These are phyloP conservation scores for Ramichloridium luteum DNA, from an alignment of 2,329 filamentous ascomycete genomes.

Conservation along the genomic window DNA sequence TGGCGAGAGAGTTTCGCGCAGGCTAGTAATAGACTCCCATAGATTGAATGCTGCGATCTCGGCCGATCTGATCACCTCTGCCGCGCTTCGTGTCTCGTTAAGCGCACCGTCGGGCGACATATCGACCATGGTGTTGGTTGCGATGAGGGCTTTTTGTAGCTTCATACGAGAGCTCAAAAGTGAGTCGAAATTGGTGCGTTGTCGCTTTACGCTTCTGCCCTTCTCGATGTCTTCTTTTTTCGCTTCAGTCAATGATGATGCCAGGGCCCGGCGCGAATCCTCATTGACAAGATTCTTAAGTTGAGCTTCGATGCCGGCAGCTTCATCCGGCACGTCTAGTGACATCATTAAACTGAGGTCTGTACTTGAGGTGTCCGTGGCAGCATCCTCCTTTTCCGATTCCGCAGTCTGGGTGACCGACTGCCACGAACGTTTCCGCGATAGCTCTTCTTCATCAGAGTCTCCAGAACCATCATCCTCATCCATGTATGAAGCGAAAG, in stretches of 20 bases:
- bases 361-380: too few relatives aligned
- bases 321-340: conserved; percentile 26
- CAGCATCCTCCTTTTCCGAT: conserved; percentile 22
- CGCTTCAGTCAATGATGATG: conserved; percentile 52
- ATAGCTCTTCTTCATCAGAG: conserved; percentile 18
- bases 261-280: conserved; percentile 50
- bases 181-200: conserved; percentile 75
- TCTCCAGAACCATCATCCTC: conserved; percentile 29
- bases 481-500: conserved; percentile 32
- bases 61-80: conserved; percentile 53
- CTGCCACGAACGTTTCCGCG: conserved; percentile 6
- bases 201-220: conserved; percentile 71
- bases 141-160: conserved; percentile 78
- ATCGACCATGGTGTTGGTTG: conserved; percentile 58
- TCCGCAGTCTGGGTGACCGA: conserved; percentile 30
- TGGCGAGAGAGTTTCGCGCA: conserved; percentile 50
- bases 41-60: conserved; percentile 77
- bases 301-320: conserved; percentile 38
- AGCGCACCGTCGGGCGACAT: conserved; percentile 25
- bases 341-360: conserved; percentile 15
- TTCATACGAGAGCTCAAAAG: conserved; percentile 84
- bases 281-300: conserved; percentile 39
- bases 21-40: conserved; percentile 65
- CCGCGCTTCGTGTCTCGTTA: conserved; percentile 25
- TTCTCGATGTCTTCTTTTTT: conserved; percentile 71